A percentile compares a stretch with the other conserved stretches of the same genome.
Conservation (phyloP, 2,329 filamentous ascomycete genomes). For the Tympanopsis confertula region DNA sequence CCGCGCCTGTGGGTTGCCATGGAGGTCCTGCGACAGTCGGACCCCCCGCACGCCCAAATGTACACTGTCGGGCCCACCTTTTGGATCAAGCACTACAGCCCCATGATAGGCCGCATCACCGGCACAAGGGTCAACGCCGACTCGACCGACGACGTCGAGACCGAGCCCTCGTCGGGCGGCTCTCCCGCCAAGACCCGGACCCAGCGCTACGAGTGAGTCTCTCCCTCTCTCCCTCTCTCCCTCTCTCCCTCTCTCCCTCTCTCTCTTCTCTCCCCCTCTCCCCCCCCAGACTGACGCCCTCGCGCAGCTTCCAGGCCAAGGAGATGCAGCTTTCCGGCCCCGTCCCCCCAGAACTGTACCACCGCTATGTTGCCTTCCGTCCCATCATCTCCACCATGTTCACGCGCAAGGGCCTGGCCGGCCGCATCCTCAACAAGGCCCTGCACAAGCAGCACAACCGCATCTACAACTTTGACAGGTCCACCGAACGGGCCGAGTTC, state of each 20-base stretch:
- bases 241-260: neutral
- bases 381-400: constrained; percentile 88
- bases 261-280: constrained; percentile 1
- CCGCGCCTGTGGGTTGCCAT: constrained; percentile 64
- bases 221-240: neutral
- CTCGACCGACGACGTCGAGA: constrained; percentile 32
- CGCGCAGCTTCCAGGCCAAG: constrained; percentile 72
- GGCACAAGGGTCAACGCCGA: constrained; percentile 59
- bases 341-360: constrained; percentile 69
- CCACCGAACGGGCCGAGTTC: constrained; percentile 63
- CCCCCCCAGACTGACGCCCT: constrained; percentile 2
- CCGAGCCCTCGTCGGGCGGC: constrained; percentile 13
- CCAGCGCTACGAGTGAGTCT: constrained; percentile 64
- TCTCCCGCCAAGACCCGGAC: constrained; percentile 37
- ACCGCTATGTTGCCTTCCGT: constrained; percentile 85
- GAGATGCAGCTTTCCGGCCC: constrained; percentile 81
- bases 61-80: constrained; percentile 69
- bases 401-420: constrained; percentile 63
- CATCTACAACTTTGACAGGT: constrained; percentile 77
- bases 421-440: constrained; percentile 70
- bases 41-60: constrained; percentile 54
- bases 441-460: constrained; percentile 82
- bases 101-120: constrained; percentile 72
- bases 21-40: constrained; percentile 65
- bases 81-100: constrained; percentile 78